phyloP scores from a whole-genome alignment of 495 filamentous ascomycete species.

The Penicillium robsamsonii region DNA sequence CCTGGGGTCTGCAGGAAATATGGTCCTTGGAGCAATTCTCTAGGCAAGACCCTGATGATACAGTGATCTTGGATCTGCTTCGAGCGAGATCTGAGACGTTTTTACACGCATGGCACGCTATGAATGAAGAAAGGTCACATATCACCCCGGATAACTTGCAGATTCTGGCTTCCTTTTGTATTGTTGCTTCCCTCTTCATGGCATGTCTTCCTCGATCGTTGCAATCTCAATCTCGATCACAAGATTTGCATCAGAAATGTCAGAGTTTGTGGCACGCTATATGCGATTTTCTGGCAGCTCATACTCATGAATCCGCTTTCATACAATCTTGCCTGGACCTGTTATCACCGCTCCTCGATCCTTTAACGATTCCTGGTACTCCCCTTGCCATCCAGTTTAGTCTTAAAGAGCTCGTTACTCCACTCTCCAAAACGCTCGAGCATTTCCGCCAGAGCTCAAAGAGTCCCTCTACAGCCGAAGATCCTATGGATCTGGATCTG shows the following conservation, averaged over 20 bases:
- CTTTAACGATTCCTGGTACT: slow-evolving; percentile 15
- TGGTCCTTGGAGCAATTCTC: slow-evolving; percentile 23
- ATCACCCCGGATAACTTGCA: slow-evolving; percentile 48
- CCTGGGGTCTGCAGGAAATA: slow-evolving; percentile 27
- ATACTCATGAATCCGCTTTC: slow-evolving; percentile 27
- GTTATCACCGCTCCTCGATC: slow-evolving; percentile 33
- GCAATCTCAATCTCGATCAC: slow-evolving; percentile 20
- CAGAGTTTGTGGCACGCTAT: slow-evolving; percentile 35
- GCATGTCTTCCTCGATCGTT: slow-evolving; percentile 36
- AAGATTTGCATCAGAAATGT: slow-evolving; percentile 33
- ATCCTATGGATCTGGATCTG: slow-evolving; percentile 79
- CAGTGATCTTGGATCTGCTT: slow-evolving; percentile 45
- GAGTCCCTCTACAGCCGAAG: slow-evolving; percentile 27
- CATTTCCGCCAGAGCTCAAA: slow-evolving; percentile 33
- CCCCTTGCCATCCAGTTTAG: slow-evolving; percentile 18
- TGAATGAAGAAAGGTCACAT: slow-evolving; percentile 42
- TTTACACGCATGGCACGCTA: slow-evolving; percentile 42
- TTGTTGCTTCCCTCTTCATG: slow-evolving; percentile 33
- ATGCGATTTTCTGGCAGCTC: slow-evolving; percentile 33
- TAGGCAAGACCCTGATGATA: slow-evolving; percentile 40
- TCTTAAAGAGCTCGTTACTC: slow-evolving; percentile 27
- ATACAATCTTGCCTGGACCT: slow-evolving; percentile 37
- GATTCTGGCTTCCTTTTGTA: slow-evolving; percentile 46
- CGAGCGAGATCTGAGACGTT: slow-evolving; percentile 45
- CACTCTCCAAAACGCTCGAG: slow-evolving; percentile 44